These are phyloP conservation scores for Lepraria neglecta DNA, from an alignment of 495 filamentous ascomycete species.

Conservation along the genomic window DNA sequence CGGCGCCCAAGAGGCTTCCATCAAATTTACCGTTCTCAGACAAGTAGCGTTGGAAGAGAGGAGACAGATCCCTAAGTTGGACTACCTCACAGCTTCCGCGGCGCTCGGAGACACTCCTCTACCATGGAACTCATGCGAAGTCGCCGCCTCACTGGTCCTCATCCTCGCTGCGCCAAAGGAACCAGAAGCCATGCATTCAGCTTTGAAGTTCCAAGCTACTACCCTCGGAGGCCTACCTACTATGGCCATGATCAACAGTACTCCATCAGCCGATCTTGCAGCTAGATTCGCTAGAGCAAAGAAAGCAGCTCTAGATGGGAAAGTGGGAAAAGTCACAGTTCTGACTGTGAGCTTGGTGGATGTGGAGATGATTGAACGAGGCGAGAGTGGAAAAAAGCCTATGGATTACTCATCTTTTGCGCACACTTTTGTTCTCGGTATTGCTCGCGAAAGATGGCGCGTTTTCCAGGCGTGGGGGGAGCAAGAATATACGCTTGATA, in stretches of 20 bases:
- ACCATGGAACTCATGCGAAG: constrained; percentile 2
- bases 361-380: constrained; percentile 9
- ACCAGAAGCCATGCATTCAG: neutral
- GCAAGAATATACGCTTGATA: neutral
- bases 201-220: neutral
- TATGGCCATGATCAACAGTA: neutral
- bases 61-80: too few species aligned
- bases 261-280: neutral
- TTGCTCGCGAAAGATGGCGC: neutral
- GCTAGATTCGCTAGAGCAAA: neutral
- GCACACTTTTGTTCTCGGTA: neutral
- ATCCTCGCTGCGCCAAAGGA: neutral
- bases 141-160: neutral
- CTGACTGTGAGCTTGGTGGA: neutral
- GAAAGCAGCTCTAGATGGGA: neutral
- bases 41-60: neutral
- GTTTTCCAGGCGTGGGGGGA: constrained; percentile 1
- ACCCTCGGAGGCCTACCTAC: neutral
- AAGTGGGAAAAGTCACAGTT: neutral
- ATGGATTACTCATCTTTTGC: constrained; percentile 5
- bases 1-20: neutral
- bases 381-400: neutral
- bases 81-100: neutral
- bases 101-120: neutral
- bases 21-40: neutral